Conservation (phyloP, 2,329 filamentous ascomycete species). For the Botryosphaeria dothidea region DNA sequence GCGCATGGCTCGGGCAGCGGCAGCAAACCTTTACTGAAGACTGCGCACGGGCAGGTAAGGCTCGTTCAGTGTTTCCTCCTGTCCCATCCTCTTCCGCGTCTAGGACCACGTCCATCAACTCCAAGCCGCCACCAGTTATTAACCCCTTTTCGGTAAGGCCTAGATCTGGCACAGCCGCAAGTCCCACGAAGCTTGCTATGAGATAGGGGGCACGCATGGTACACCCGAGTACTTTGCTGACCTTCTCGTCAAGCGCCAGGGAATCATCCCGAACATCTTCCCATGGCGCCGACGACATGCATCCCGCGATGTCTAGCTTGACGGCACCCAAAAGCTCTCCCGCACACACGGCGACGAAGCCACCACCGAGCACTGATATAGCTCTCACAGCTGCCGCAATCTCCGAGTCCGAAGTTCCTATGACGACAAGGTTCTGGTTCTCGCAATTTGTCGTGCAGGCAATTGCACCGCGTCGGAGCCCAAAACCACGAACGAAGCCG, state of each 20-base stretch:
- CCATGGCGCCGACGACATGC: not conserved
- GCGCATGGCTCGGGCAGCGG: not conserved
- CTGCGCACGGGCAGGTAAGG: no score
- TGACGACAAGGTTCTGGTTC: not conserved
- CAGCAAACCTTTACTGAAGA: not conserved
- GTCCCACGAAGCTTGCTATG: not conserved
- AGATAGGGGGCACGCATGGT: not conserved
- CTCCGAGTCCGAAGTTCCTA: not conserved
- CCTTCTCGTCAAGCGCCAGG: not conserved
- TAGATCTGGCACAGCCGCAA: not conserved
- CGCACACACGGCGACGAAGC: not conserved
- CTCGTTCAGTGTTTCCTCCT: not conserved
- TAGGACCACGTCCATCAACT: not conserved
- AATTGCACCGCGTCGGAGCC: not conserved
- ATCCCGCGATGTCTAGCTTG: not conserved
- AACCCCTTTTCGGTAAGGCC: not conserved
- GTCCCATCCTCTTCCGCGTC: not conserved
- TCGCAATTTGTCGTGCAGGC: not conserved
- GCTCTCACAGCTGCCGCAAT: not conserved
- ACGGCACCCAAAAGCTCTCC: not conserved
- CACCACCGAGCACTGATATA: not conserved
- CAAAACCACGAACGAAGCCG: not conserved
- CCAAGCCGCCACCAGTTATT: not conserved
- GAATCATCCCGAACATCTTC: not conserved
- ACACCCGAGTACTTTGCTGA: not conserved